Conservation (phyloP, 2,329 filamentous ascomycete genomes). For the Trichothecium roseum region DNA sequence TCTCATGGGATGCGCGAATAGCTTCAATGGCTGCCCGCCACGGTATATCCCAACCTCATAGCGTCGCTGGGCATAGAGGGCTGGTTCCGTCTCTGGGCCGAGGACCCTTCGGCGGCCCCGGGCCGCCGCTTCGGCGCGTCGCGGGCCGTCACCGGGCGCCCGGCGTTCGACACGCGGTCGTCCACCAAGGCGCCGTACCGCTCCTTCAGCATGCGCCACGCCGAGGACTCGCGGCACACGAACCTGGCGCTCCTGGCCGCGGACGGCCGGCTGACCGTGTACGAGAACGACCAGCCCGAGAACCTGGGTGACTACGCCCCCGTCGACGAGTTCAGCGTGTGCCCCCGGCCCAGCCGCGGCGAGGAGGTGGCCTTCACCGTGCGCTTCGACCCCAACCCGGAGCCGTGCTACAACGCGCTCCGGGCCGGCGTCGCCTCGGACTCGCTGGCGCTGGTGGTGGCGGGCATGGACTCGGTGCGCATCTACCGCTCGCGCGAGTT, state of each 20-base stretch:
- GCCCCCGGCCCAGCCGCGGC: constrained; percentile 59
- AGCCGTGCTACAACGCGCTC: constrained; percentile 68
- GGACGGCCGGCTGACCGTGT: constrained; percentile 69
- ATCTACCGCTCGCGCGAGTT: constrained; percentile 68
- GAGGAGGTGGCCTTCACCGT: constrained; percentile 84
- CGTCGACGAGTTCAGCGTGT: constrained; percentile 68
- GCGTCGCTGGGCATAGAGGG: constrained; percentile 85
- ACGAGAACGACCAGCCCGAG: constrained; percentile 79
- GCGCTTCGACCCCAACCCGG: constrained; percentile 77
- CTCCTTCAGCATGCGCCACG: constrained; percentile 76
- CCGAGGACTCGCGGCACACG: constrained; percentile 69
- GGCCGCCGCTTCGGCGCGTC: constrained; percentile 59
- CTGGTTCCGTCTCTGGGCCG: constrained; percentile 84
- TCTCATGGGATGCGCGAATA: constrained; percentile 20
- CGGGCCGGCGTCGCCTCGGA: constrained; percentile 73
- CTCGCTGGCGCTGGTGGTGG: constrained; percentile 71
- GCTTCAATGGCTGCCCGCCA: constrained; percentile 90
- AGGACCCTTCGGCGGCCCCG: constrained; percentile 71
- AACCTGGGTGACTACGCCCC: constrained; percentile 65
- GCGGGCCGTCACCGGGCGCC: constrained; percentile 36
- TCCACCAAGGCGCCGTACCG: constrained; percentile 51
- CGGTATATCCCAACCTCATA: constrained; percentile 74
- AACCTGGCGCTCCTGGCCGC: constrained; percentile 78
- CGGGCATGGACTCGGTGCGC: constrained; percentile 72
- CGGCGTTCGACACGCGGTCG: constrained; percentile 46